These are phyloP conservation scores for Stromatinia cepivora DNA, from an alignment of 2,329 filamentous ascomycete genomes.

Conservation along the genomic window DNA sequence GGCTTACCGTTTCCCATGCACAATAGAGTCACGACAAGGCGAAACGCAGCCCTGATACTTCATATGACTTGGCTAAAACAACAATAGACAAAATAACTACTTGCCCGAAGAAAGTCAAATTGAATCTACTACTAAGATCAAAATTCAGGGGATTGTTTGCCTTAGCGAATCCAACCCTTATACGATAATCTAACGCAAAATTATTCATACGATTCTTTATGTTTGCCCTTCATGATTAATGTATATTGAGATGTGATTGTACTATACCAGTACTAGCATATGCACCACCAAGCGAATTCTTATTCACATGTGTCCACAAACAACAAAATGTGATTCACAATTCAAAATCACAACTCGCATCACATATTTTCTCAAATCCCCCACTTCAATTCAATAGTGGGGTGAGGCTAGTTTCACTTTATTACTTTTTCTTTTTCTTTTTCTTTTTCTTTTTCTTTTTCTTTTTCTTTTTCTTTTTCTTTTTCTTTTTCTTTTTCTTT, in stretches of 20 bases:
- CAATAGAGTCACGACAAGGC: background rate
- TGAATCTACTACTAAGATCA: background rate
- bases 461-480: too few species aligned
- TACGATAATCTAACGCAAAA: background rate
- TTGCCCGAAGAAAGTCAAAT: background rate
- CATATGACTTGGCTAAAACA: background rate
- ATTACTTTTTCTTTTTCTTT: background rate
- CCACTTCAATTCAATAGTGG: slow-evolving; percentile 6
- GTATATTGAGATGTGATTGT: background rate
- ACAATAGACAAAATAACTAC: background rate
- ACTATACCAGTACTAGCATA: too few species aligned
- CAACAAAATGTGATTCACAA: background rate
- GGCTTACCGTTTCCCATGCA: background rate
- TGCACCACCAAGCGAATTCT: background rate
- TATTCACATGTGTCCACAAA: background rate
- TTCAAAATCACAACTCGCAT: background rate
- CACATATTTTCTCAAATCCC: background rate
- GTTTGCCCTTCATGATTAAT: background rate
- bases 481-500: background rate
- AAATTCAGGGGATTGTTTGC: background rate
- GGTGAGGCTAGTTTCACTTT: background rate
- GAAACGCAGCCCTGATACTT: too few species aligned
- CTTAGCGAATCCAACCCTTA: background rate
- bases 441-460: background rate
- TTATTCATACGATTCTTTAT: background rate